Evolutionary conservation across 148 eudicot species (phyloP).

Genomic region (Rhododendron molle): DNA sequence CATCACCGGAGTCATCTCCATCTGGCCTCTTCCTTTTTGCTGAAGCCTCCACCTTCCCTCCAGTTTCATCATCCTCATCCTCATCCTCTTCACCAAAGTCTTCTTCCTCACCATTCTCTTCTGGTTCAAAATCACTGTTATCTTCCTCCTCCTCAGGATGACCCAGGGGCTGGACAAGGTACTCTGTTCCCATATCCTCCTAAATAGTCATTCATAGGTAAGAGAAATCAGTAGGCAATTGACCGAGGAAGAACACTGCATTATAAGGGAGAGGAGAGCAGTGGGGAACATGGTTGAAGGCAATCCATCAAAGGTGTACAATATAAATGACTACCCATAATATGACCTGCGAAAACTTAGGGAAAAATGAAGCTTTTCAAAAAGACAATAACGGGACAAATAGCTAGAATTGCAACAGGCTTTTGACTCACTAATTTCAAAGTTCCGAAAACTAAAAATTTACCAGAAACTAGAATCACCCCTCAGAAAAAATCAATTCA

Average conservation of each 20-base stretch:
- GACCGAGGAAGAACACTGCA: background rate
- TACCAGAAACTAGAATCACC: background rate
- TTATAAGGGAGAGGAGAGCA: background rate
- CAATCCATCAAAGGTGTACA: too few relatives aligned
- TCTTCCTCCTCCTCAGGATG: constrained; percentile 80
- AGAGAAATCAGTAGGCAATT: background rate
- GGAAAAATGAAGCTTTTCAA: background rate
- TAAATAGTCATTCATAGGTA: constrained; percentile 7
- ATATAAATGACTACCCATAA: background rate
- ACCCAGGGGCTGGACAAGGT: constrained; percentile 65
- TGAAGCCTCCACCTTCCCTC: constrained; percentile 50
- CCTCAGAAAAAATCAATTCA: too few relatives aligned
- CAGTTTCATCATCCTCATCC: constrained; percentile 35
- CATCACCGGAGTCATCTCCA: constrained; percentile 51
- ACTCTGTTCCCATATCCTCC: constrained; percentile 72
- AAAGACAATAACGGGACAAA: background rate
- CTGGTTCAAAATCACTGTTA: constrained; percentile 75
- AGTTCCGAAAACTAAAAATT: background rate
- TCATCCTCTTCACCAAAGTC: constrained; percentile 46
- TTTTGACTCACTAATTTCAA: background rate
- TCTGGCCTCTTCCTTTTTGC: constrained; percentile 70
- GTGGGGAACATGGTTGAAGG: background rate
- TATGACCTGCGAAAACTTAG: background rate
- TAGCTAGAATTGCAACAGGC: background rate
- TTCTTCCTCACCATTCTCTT: constrained; percentile 70